Conservation (phyloP, 352 stramenopile genomes). For the Globisporangium paddicum region DNA sequence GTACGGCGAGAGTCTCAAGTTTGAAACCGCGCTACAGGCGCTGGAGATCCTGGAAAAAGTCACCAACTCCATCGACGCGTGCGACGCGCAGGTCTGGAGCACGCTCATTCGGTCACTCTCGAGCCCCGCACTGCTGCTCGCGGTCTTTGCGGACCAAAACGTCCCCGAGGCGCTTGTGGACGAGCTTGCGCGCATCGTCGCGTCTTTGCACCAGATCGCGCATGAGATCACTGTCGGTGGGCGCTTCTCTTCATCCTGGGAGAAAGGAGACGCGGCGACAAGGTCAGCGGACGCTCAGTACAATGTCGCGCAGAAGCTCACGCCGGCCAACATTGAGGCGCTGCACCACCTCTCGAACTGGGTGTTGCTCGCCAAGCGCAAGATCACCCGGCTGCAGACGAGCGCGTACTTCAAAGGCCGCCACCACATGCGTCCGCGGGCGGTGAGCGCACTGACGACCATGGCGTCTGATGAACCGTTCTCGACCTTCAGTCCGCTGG, state of each 20-base stretch:
- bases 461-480: constrained; percentile 22
- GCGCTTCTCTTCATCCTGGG: constrained; percentile 22
- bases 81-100: constrained; percentile 16
- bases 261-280: not conserved
- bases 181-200: constrained; percentile 55
- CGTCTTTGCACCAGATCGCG: constrained; percentile 39
- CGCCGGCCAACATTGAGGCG: constrained; percentile 65
- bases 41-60: constrained; percentile 54
- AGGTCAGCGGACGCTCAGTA: not conserved
- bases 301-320: constrained; percentile 21
- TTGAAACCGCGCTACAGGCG: constrained; percentile 54
- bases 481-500: constrained; percentile 14
- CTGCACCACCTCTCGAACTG: constrained; percentile 76
- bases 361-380: constrained; percentile 72
- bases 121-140: constrained; percentile 63
- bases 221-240: constrained; percentile 43
- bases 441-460: constrained; percentile 45
- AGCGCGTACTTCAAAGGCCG: constrained; percentile 25
- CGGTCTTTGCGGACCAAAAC: constrained; percentile 37
- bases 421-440: constrained; percentile 21
- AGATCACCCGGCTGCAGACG: constrained; percentile 51
- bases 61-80: constrained; percentile 8
- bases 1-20: constrained; percentile 47
- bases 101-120: constrained; percentile 33
- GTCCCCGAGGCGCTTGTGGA: constrained; percentile 37